Evolutionary conservation across 2,329 filamentous ascomycete species (phyloP), one percentile per base, ranked within the genome.

Genomic region (Penicillium sp.): DNA sequence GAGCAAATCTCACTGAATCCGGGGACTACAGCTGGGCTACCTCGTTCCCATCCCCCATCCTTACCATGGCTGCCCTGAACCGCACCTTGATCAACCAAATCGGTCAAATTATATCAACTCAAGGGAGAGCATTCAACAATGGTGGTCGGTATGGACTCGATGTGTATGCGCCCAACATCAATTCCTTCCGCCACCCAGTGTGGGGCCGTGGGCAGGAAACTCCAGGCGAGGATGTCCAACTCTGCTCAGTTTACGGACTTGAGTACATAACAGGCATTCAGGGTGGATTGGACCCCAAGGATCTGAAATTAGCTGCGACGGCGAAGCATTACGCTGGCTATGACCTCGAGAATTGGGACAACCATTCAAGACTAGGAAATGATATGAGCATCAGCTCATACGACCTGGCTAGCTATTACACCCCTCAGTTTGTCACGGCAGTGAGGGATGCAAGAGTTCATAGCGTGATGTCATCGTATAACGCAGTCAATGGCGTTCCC

Each of bases 361-460:
- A 72, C 3, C 68, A 76, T 25, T 73, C 71, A n/a, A 74, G 82
- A 12, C 81, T 68, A 23, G 78, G 79, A 17, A 87, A 85, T 59
- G 78, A 88, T 66, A 80, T 85, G 62, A 65, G 6, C 13, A 82
- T 87, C 57, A 77, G 78, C 10, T 74, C 78, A 49, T 87, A 89
- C 63, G 87, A 90, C 59, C 73, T 90, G 5, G 79, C 82, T 0
- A 87, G 89, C 64, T 90, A 89, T 72, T 89, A 88, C 66, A 78
- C 88, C 41, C 86, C 84, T 1, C 81, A 86, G 0, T 90, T 90
- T 74, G 78, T 87, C 66, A 80, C 80, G 68, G 89, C 86, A 70
- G 84, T 81, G 44, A 78, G 82, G 12, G 83, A 86, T 66, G 80
- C 81, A 4, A 78, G 81, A 45, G 82, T 82, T 4, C 78, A 79